Conservation (phyloP, 2,329 filamentous ascomycete species). For the Beauveria asiatica region DNA sequence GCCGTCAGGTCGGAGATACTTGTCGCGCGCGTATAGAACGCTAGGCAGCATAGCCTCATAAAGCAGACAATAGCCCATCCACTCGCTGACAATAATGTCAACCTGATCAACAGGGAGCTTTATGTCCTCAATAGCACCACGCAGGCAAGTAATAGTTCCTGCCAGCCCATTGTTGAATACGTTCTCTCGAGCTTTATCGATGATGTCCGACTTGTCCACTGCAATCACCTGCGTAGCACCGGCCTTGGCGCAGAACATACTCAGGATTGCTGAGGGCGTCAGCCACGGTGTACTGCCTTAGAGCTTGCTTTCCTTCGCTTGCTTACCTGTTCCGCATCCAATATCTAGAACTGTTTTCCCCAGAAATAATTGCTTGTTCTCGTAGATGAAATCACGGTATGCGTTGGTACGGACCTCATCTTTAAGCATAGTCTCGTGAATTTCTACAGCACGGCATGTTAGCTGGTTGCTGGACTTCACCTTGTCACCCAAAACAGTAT, state of each 20-base stretch:
- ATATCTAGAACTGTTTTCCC: constrained; percentile 86
- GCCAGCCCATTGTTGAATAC: constrained; percentile 72
- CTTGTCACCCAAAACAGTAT: neutral
- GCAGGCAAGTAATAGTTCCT: constrained; percentile 66
- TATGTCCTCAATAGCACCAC: constrained; percentile 84
- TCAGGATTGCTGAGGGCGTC: constrained; percentile 58
- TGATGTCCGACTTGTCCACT: constrained; percentile 87
- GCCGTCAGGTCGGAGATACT: constrained; percentile 71
- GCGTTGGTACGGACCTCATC: constrained; percentile 80
- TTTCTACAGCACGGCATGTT: constrained; percentile 48
- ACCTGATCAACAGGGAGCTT: constrained; percentile 68
- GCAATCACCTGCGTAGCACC: constrained; percentile 81
- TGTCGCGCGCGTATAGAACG: constrained; percentile 79
- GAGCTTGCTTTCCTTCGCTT: neutral
- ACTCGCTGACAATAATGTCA: constrained; percentile 92
- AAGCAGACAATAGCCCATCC: constrained; percentile 93
- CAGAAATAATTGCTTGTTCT: constrained; percentile 78
- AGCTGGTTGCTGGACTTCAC: neutral
- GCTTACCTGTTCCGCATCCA: constrained; percentile 64
- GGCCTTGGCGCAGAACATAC: constrained; percentile 89
- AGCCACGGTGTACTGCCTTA: neutral
- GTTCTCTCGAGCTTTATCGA: constrained; percentile 77
- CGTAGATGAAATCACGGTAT: constrained; percentile 92
- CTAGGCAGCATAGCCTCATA: constrained; percentile 96
- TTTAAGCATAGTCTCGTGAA: constrained; percentile 94